Percentiles rank a stretch among this genome's conserved stretches.
phyloP scores from a whole-genome alignment of 2,329 filamentous ascomycete species.

The Raffaelea albimanens region DNA sequence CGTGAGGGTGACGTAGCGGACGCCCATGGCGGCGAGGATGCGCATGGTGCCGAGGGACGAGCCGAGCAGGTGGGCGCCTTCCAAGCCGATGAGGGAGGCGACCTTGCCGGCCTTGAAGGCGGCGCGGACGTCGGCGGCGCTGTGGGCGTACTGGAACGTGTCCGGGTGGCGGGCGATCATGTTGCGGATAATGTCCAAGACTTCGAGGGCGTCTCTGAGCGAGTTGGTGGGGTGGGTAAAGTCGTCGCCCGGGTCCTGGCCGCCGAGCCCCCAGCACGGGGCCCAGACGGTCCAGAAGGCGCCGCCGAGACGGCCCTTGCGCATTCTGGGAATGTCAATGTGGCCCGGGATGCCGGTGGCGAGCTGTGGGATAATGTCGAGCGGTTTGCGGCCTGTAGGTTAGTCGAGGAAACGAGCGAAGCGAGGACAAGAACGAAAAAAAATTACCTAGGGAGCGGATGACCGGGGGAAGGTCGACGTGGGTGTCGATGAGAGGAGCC shows the following conservation, averaged over 20 bases:
- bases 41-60: slow-evolving; percentile 11
- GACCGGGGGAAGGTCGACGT: slow-evolving; percentile 1
- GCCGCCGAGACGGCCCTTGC: slow-evolving; percentile 13
- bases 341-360: slow-evolving; percentile 6
- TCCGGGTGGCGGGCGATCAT: slow-evolving; percentile 1
- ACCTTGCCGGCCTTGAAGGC: slow-evolving; percentile 15
- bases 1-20: slow-evolving; percentile 16
- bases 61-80: slow-evolving; percentile 16
- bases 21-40: slow-evolving; percentile 16
- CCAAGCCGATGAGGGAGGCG: slow-evolving; percentile 18
- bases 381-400: not conserved
- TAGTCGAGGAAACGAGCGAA: no score
- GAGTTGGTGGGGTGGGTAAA: not conserved
- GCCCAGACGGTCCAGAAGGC: slow-evolving; percentile 18
- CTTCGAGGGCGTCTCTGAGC: slow-evolving; percentile 4
- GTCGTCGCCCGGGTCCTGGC: slow-evolving; percentile 12
- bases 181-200: slow-evolving; percentile 3
- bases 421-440: no score
- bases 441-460: not conserved
- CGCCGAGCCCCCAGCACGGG: slow-evolving; percentile 9
- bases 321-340: slow-evolving; percentile 14
- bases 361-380: not conserved
- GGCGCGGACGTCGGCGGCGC: slow-evolving; percentile 4
- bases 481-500: slow-evolving; percentile 1
- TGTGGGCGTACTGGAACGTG: not conserved